phyloP scores from a whole-genome alignment of 495 filamentous ascomycete species.

The Alectoria sarmentosa region DNA sequence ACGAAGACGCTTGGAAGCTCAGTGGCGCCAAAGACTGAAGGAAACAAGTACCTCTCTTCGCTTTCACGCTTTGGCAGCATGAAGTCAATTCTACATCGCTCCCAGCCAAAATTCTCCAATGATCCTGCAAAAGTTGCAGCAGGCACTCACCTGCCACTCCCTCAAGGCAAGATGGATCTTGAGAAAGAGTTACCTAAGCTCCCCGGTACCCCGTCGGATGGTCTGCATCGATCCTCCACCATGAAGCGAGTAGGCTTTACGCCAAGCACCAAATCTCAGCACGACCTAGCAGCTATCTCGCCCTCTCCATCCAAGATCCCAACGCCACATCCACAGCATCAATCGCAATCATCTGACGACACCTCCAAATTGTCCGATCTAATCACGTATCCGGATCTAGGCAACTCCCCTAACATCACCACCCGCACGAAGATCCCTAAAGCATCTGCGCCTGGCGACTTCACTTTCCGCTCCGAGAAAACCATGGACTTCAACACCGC shows the following conservation, averaged over 20 bases:
- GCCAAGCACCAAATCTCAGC: slow-evolving; percentile 41
- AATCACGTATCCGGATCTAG: slow-evolving; percentile 36
- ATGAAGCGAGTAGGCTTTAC: slow-evolving; percentile 59
- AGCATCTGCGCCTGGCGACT: slow-evolving; percentile 39
- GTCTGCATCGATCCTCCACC: slow-evolving; percentile 34
- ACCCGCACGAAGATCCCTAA: slow-evolving; percentile 19
- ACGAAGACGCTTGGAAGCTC: slow-evolving; percentile 31
- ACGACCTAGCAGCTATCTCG: slow-evolving; percentile 34
- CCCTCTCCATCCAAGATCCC: slow-evolving; percentile 42
- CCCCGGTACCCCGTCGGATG: slow-evolving; percentile 23
- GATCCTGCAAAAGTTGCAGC: slow-evolving; percentile 55
- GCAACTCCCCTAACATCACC: slow-evolving; percentile 28
- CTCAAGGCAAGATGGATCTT: slow-evolving; percentile 39
- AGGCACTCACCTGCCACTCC: slow-evolving; percentile 50
- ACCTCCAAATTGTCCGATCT: slow-evolving; percentile 30
- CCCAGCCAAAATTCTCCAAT: slow-evolving; percentile 52
- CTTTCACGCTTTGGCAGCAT: slow-evolving; percentile 31
- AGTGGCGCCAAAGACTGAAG: slow-evolving; percentile 21
- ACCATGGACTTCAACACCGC: slow-evolving; percentile 44
- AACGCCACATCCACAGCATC: slow-evolving; percentile 17
- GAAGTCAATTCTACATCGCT: slow-evolving; percentile 56
- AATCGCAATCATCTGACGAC: slow-evolving; percentile 6
- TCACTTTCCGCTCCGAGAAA: slow-evolving; percentile 54
- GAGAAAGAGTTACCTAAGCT: slow-evolving; percentile 38
- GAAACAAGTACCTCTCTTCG: slow-evolving; percentile 26